Conservation (phyloP, 140 eudicot species). For the Bidens hawaiensis region DNA sequence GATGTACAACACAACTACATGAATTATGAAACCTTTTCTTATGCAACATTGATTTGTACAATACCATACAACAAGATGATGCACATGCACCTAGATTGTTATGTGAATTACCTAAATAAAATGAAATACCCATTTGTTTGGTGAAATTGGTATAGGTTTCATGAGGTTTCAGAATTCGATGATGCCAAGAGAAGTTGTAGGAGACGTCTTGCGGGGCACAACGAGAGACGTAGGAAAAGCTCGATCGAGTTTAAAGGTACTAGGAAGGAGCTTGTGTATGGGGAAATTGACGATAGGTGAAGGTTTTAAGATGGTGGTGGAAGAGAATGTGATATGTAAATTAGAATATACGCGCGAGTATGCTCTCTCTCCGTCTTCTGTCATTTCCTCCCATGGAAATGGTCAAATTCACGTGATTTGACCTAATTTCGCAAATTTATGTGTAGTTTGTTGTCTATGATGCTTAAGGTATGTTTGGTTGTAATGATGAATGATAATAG, state of each 20-base stretch:
- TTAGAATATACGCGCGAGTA: not conserved
- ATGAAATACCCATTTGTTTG: not conserved
- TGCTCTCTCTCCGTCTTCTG: constrained; percentile 8
- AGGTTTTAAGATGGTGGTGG: constrained; percentile 13
- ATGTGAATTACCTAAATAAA: not conserved
- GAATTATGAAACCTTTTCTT: constrained; percentile 3
- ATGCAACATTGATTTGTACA: constrained; percentile 7
- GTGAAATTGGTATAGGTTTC: constrained; percentile 31
- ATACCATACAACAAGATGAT: not conserved
- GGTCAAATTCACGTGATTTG: constrained; percentile 13
- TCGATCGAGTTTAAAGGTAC: constrained; percentile 28
- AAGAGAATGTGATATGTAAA: constrained; percentile 10
- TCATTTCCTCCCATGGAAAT: not conserved
- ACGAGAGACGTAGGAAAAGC: constrained; percentile 42
- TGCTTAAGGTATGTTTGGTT: constrained; percentile 5
- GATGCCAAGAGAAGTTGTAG: constrained; percentile 48
- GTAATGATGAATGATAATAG: constrained; percentile 9
- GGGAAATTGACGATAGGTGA: constrained; percentile 12
- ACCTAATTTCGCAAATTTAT: not conserved
- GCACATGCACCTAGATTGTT: not conserved
- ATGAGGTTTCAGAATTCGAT: constrained; percentile 41
- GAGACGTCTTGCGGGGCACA: constrained; percentile 45
- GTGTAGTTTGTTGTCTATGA: constrained; percentile 9
- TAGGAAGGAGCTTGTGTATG: constrained; percentile 20
- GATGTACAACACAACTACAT: constrained; percentile 14